Evolutionary conservation across 2,329 filamentous ascomycete genomes (phyloP).

Genomic region (Pseudopyricularia javanii): DNA sequence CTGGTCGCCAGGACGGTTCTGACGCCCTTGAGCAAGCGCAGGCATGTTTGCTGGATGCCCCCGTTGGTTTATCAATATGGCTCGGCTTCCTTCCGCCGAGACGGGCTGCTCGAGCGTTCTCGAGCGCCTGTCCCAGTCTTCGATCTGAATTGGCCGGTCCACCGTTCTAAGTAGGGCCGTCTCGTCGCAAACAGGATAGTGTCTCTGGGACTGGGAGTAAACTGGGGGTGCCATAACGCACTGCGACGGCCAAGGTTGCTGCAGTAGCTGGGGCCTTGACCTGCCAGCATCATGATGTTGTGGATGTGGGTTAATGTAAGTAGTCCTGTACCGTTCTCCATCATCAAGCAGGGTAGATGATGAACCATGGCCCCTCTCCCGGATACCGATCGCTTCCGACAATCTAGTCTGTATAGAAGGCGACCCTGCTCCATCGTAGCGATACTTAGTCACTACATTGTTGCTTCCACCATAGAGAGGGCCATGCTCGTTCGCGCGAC

Average conservation of each 20-base stretch:
- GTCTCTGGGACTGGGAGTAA: background rate
- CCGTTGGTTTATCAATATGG: background rate
- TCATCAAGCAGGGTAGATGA: background rate
- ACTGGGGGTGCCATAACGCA: background rate
- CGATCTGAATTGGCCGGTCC: conserved; percentile 4
- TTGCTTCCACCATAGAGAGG: background rate
- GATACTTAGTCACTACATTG: background rate
- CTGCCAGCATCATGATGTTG: background rate
- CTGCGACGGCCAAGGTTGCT: background rate
- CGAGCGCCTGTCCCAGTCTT: conserved; percentile 1
- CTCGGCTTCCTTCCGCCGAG: background rate
- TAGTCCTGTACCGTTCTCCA: background rate
- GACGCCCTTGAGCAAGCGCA: background rate
- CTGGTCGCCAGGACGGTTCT: background rate
- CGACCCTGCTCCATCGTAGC: background rate
- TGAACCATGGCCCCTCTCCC: background rate
- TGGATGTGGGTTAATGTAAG: background rate
- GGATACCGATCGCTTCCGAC: background rate
- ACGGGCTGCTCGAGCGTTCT: background rate
- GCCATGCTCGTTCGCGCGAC: background rate
- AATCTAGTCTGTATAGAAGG: background rate
- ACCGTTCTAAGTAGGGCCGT: conserved; percentile 2
- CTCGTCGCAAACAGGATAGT: background rate
- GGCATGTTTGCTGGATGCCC: background rate
- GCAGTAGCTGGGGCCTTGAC: background rate